These are phyloP conservation scores for Corynespora cassiicola DNA, from an alignment of 2,329 filamentous ascomycete genomes.

Conservation along the genomic window DNA sequence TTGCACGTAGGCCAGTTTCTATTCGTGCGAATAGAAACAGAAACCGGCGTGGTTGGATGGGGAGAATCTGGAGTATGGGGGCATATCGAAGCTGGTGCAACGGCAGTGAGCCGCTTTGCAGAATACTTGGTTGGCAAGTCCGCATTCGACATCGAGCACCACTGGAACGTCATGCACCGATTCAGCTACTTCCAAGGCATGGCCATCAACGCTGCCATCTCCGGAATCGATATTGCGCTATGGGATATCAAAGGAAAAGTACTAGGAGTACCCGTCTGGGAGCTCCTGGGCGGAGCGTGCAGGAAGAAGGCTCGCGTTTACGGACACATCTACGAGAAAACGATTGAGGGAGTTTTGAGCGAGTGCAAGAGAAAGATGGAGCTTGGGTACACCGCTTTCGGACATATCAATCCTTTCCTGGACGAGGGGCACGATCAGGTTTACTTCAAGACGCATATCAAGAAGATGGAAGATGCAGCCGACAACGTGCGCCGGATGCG, in stretches of 20 bases:
- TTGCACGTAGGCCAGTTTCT: conserved; percentile 5
- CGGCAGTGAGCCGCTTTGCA: conserved; percentile 1
- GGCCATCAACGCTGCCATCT: conserved; percentile 9
- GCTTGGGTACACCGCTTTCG: conserved; percentile 5
- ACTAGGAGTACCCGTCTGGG: conserved; percentile 5
- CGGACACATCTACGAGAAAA: conserved; percentile 6
- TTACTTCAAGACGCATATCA: conserved; percentile 8
- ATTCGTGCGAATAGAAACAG: conserved; percentile 3
- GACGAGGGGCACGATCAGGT: conserved; percentile 6
- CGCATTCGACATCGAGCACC: conserved; percentile 6
- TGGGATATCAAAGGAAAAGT: conserved; percentile 8
- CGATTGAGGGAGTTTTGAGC: neutral
- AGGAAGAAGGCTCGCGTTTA: conserved; percentile 7
- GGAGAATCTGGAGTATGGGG: conserved; percentile 6
- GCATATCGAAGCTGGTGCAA: conserved; percentile 4
- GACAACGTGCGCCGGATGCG: conserved; percentile 7
- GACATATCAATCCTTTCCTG: conserved; percentile 6
- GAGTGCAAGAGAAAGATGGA: conserved; percentile 6
- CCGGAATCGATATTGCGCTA: conserved; percentile 9
- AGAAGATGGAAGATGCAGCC: conserved; percentile 8
- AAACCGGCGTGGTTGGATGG: neutral
- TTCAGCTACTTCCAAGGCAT: conserved; percentile 8
- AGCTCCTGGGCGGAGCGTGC: conserved; percentile 6
- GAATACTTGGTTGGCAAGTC: conserved; percentile 3
- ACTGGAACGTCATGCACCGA: conserved; percentile 7